A percentile compares a stretch with the other conserved stretches of the same genome.
These are phyloP conservation scores for Trichoderma erinaceum DNA, from an alignment of 495 filamentous ascomycete species.

Conservation along the genomic window DNA sequence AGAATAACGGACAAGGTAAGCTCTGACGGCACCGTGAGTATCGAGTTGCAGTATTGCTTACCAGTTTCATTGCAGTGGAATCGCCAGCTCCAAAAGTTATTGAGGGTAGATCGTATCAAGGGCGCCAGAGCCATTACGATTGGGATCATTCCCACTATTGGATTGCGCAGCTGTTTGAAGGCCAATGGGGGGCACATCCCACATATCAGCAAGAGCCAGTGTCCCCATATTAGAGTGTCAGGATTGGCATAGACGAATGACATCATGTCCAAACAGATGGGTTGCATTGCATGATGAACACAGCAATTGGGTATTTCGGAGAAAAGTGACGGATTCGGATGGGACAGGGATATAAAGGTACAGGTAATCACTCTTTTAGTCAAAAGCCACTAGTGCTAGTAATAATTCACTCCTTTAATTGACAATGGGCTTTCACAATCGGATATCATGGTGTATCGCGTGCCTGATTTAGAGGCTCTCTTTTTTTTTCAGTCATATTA, in stretches of 20 bases:
- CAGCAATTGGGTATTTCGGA: too few species aligned
- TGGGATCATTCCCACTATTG: slow-evolving; percentile 15
- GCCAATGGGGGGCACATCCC: not conserved
- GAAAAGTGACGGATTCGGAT: too few species aligned
- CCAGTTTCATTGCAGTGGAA: not conserved
- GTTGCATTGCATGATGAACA: not conserved
- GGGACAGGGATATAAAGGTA: too few species aligned
- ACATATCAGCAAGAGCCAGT: not conserved
- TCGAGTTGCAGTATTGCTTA: not conserved
- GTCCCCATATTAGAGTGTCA: not conserved
- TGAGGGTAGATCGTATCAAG: not conserved
- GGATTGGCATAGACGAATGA: not conserved
- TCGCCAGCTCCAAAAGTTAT: not conserved
- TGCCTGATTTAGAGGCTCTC: too few species aligned
- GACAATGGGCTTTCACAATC: too few species aligned
- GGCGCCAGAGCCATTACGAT: not conserved
- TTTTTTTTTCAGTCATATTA: too few species aligned
- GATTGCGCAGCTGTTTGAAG: slow-evolving; percentile 15
- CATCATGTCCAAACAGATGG: not conserved
- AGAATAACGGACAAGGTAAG: not conserved
- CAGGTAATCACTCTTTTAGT: too few species aligned
- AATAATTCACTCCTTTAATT: too few species aligned
- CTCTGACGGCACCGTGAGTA: not conserved
- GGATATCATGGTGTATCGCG: too few species aligned
- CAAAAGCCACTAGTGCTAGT: too few species aligned